Percentiles rank a stretch among this genome's conserved stretches.
phyloP scores from a whole-genome alignment of 306 rosid species.

The Clitoria ternatea region DNA sequence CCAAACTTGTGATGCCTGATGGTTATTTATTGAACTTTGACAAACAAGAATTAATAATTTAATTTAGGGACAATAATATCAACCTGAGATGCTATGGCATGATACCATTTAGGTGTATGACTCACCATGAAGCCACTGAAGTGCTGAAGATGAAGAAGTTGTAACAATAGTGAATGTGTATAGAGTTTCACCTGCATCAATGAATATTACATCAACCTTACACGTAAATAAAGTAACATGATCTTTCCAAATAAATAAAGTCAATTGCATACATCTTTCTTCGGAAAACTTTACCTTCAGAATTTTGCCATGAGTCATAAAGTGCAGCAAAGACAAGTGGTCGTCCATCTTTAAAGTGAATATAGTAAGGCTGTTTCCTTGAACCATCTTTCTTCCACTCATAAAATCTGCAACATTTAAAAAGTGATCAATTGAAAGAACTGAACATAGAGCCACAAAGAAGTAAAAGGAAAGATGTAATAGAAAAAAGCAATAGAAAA shows the following conservation, averaged over 20 bases:
- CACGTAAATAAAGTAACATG: not conserved
- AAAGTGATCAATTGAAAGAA: constrained; percentile 14
- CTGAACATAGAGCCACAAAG: not conserved
- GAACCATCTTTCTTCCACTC: constrained; percentile 96
- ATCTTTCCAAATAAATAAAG: not conserved
- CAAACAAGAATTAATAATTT: not conserved
- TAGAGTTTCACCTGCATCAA: constrained; percentile 59
- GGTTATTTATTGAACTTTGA: not conserved
- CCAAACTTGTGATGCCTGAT: not conserved
- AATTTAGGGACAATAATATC: not conserved
- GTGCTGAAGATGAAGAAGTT: constrained; percentile 70
- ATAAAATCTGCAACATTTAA: constrained; percentile 51
- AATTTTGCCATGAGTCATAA: constrained; percentile 77
- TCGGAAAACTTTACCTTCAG: constrained; percentile 51
- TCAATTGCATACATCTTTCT: constrained; percentile 10
- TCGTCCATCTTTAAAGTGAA: constrained; percentile 79
- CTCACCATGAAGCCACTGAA: constrained; percentile 89
- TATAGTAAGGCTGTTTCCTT: constrained; percentile 85
- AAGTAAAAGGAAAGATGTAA: not conserved
- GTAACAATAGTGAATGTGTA: constrained; percentile 76
- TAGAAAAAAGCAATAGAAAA: not conserved
- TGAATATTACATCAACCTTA: constrained; percentile 12
- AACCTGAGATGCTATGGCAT: constrained; percentile 10
- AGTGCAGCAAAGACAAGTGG: constrained; percentile 89
- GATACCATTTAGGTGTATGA: constrained; percentile 16